phyloP scores from a whole-genome alignment of 768 basidiomycete genomes.

The Boletus vermiculosoides region DNA sequence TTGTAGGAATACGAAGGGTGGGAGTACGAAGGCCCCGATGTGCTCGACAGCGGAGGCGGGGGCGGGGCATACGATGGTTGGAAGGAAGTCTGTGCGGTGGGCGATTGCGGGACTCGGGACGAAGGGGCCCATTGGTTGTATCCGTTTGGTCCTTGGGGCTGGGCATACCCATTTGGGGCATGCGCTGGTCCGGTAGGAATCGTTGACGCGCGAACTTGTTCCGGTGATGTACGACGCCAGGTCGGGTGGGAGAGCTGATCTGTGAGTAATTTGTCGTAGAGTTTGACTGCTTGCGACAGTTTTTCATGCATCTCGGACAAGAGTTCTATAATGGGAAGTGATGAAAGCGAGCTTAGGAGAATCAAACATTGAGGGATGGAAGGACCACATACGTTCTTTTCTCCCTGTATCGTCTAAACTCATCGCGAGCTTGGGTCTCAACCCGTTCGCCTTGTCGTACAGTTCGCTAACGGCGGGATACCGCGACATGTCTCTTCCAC shows the following conservation, averaged over 20 bases:
- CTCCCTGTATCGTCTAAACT: constrained; percentile 80
- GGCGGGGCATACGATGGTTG: constrained; percentile 30
- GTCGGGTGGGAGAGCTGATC: constrained; percentile 74
- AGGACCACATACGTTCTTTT: constrained; percentile 70
- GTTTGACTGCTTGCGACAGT: constrained; percentile 84
- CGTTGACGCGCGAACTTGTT: constrained; percentile 18
- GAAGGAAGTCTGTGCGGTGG: constrained; percentile 27
- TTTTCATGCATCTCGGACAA: constrained; percentile 94
- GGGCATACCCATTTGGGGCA: constrained; percentile 34
- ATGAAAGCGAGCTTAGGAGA: background rate
- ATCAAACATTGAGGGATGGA: background rate
- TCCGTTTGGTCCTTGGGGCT: constrained; percentile 22
- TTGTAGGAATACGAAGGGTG: constrained; percentile 12
- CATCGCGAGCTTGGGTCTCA: constrained; percentile 80
- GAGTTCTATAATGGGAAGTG: constrained; percentile 52
- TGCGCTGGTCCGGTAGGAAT: constrained; percentile 28
- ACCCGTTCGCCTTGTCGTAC: constrained; percentile 75
- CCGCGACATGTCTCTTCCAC: constrained; percentile 71
- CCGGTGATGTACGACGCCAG: constrained; percentile 45
- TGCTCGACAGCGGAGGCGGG: constrained; percentile 18
- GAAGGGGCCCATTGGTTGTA: constrained; percentile 35
- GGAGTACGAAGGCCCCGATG: constrained; percentile 16
- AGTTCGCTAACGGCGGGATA: constrained; percentile 85
- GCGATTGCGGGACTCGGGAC: constrained; percentile 29
- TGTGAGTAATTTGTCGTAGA: constrained; percentile 88